These are phyloP conservation scores for Chara braunii DNA, from an alignment of 139 green algal genomes.

Conservation along the genomic window DNA sequence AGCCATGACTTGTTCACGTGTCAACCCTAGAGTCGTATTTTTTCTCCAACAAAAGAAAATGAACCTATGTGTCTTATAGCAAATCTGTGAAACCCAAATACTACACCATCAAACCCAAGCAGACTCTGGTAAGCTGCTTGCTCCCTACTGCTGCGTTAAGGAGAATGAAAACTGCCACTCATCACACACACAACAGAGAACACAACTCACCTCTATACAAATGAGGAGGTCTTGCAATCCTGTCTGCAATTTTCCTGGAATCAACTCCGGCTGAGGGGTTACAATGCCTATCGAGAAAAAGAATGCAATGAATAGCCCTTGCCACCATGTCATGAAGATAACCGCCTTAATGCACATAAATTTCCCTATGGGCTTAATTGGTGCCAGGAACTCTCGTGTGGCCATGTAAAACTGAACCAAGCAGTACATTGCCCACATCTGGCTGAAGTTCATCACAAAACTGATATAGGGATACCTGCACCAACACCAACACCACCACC, in stretches of 20 bases:
- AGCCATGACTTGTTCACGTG: no score
- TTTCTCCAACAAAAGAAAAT: no score
- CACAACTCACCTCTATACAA: constrained; percentile 83
- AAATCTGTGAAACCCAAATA: no score
- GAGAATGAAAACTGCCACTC: no score
- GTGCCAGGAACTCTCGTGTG: constrained; percentile 73
- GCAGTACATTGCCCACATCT: constrained; percentile 80
- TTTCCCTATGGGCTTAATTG: constrained; percentile 86
- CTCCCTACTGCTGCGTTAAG: no score
- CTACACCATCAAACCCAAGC: no score
- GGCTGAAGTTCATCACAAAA: constrained; percentile 87
- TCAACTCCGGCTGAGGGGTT: constrained; percentile 41
- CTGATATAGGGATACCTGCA: constrained; percentile 45
- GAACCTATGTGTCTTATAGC: no score
- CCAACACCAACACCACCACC: no score
- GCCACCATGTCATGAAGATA: constrained; percentile 96
- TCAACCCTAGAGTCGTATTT: no score
- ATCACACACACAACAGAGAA: no score
- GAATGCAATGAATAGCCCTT: constrained; percentile 50
- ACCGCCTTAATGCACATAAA: constrained; percentile 88
- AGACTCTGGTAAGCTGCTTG: no score
- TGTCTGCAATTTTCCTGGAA: constrained; percentile 32
- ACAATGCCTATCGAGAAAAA: neutral
- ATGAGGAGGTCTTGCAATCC: constrained; percentile 85
- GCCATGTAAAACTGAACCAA: constrained; percentile 90